Evolutionary conservation across 192 early-diverging fungal genomes (phyloP).

Genomic region (Linnemannia elongata): DNA sequence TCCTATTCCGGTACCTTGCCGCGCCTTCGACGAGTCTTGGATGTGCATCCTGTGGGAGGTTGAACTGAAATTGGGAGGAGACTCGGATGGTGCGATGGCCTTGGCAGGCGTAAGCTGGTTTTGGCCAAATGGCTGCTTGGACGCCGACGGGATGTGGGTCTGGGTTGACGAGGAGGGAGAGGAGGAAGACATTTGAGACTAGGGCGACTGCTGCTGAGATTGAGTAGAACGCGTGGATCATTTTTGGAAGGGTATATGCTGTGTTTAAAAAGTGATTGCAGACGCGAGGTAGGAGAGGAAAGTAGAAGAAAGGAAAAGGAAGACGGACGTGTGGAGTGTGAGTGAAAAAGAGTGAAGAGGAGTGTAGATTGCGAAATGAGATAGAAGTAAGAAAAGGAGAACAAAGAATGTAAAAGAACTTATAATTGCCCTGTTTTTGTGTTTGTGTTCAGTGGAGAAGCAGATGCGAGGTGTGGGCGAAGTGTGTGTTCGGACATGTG

Average conservation of each 20-base stretch:
- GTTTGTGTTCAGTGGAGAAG: too few relatives aligned
- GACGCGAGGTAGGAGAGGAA: background rate
- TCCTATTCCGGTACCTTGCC: slow-evolving; percentile 23
- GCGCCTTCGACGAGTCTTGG: slow-evolving; percentile 21
- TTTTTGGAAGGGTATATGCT: background rate
- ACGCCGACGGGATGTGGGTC: slow-evolving; percentile 24
- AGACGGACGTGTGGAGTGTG: background rate
- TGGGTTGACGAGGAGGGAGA: slow-evolving; percentile 36
- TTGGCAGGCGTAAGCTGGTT: slow-evolving; percentile 29
- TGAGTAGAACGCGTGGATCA: slow-evolving; percentile 34
- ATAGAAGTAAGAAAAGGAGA: background rate
- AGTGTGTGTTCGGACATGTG: too few relatives aligned
- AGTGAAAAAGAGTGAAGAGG: background rate
- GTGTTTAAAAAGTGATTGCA: background rate
- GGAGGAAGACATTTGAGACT: slow-evolving; percentile 43
- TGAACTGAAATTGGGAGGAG: slow-evolving; percentile 19
- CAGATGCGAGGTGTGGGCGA: too few relatives aligned
- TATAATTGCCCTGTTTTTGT: too few relatives aligned
- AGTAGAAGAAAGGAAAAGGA: background rate
- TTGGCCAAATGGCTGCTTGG: slow-evolving; percentile 36
- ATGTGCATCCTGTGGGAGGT: slow-evolving; percentile 26
- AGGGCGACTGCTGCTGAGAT: slow-evolving; percentile 42
- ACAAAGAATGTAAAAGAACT: background rate
- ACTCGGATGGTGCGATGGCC: slow-evolving; percentile 39
- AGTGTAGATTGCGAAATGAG: background rate